Base-by-base conservation (phyloP, 2,329 filamentous ascomycete genomes). In the Aspergillus sojae region DNA sequence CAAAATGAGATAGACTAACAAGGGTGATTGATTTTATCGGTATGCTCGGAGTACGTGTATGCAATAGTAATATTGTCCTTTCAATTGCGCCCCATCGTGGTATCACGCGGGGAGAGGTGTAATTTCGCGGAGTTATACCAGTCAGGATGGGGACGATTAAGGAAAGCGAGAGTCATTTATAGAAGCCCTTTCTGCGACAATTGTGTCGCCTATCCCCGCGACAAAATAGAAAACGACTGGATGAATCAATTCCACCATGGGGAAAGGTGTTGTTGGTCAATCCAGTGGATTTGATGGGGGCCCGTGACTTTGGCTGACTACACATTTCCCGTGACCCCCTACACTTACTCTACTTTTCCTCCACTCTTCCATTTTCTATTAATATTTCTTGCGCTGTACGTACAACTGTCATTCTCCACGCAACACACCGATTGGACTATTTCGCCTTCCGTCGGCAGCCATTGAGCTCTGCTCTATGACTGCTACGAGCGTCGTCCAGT, bases 391-490 rank as follows among this genome's bases (percentile, higher is more conserved):
- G 59, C 41, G 34, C 65, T 43, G 54, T 57, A 45, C 58, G n/a
- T 39, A 55, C 52, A 55, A 55, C 52, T 55, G 52, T 55, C 52
- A 32, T 65, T 41, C 53, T 23, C 55, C 57, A 59, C 56, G 50
- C 46, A 41, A 43, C 60, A 62, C 58, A 57, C 60, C 46, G 63
- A 53, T 34, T 53, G 32, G 32, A 55, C 21, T 39, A 10, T 54
- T 64, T 53, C 19, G 34, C 46, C 58, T 53, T 53, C 23, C 48
- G 32, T 48, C 21, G 48, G 48, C 57, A 62, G 65, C 64, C 63
- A 69, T 70, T 68, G 67, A 64, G 59, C 62, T 60, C 62, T 53
- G 59, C 66, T 69, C 65, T 58, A 69, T 69, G 69, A 70, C 68
- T 57, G 63, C 68, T 56, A 56, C 66, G 66, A 62, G 65, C 63